Evolutionary conservation across 169 alveolate species (phyloP).

Genomic region (Cryptosporidium meleagridis): DNA sequence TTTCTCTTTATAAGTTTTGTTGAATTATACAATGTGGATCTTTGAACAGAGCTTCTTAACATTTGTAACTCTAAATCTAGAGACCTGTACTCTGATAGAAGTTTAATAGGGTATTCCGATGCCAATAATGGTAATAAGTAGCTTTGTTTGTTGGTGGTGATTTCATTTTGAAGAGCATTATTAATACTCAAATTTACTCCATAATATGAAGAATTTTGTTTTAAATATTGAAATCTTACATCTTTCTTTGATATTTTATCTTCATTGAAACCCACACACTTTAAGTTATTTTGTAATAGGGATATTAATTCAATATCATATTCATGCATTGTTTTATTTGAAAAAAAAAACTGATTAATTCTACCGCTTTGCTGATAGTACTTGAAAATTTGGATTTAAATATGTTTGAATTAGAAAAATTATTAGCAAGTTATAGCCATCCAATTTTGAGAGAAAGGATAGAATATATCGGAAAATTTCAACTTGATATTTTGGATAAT

Average conservation of each 20-base stretch:
- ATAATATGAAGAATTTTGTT: background rate
- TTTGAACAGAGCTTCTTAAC: constrained; percentile 1
- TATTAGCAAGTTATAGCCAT: constrained; percentile 15
- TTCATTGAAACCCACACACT: background rate
- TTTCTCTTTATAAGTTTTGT: constrained; percentile 32
- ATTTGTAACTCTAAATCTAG: constrained; percentile 16
- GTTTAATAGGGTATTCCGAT: constrained; percentile 37
- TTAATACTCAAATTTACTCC: background rate
- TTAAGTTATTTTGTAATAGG: background rate
- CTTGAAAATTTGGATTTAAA: background rate
- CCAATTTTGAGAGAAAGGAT: constrained; percentile 43
- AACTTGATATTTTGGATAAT: background rate
- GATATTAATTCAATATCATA: constrained; percentile 46
- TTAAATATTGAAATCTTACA: background rate
- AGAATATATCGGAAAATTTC: background rate
- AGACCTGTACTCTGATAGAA: constrained; percentile 14
- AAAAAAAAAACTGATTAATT: background rate
- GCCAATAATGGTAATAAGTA: constrained; percentile 39
- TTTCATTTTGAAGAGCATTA: background rate
- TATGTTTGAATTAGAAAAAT: constrained; percentile 36
- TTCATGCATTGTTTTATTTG: constrained; percentile 6
- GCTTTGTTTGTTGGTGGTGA: background rate
- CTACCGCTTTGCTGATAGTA: constrained; percentile 1
- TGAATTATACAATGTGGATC: constrained; percentile 18
- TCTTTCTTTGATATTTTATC: background rate